Conservation (phyloP, 108 stramenopile species). For the Fragilariopsis cylindrus region DNA sequence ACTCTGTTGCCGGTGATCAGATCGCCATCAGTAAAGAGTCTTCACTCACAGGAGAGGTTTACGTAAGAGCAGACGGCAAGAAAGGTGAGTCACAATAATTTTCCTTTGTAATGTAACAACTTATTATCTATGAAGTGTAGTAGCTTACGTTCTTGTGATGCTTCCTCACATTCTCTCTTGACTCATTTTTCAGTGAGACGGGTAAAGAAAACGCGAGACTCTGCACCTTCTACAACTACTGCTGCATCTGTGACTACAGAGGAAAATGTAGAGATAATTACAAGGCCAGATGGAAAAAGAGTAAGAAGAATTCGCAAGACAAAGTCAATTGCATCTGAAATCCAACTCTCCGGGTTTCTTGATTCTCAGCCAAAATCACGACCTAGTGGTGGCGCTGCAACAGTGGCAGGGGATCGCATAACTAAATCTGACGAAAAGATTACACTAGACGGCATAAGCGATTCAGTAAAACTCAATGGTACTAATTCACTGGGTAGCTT, state of each 20-base stretch:
- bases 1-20: slow-evolving; percentile 47
- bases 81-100: slow-evolving; percentile 24
- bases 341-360: slow-evolving; percentile 23
- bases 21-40: slow-evolving; percentile 34
- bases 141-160: background rate
- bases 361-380: slow-evolving; percentile 30
- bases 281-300: slow-evolving; percentile 50
- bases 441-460: slow-evolving; percentile 3
- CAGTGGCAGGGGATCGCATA: slow-evolving; percentile 24
- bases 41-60: slow-evolving; percentile 49
- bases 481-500: slow-evolving; percentile 31
- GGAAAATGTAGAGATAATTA: slow-evolving; percentile 48
- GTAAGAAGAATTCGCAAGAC: slow-evolving; percentile 44
- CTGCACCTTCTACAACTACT: background rate
- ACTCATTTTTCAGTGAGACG: slow-evolving; percentile 27
- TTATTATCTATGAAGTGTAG: background rate
- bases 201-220: slow-evolving; percentile 20
- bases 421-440: slow-evolving; percentile 16
- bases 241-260: slow-evolving; percentile 4
- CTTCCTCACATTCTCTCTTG: background rate
- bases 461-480: slow-evolving; percentile 17
- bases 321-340: slow-evolving; percentile 22
- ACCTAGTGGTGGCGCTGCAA: slow-evolving; percentile 30
- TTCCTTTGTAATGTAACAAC: background rate
- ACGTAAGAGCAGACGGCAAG: slow-evolving; percentile 57